Evolutionary conservation across 2,329 filamentous ascomycete genomes (phyloP).

Genomic region (Dryadomyces quercus-mongolicae): DNA sequence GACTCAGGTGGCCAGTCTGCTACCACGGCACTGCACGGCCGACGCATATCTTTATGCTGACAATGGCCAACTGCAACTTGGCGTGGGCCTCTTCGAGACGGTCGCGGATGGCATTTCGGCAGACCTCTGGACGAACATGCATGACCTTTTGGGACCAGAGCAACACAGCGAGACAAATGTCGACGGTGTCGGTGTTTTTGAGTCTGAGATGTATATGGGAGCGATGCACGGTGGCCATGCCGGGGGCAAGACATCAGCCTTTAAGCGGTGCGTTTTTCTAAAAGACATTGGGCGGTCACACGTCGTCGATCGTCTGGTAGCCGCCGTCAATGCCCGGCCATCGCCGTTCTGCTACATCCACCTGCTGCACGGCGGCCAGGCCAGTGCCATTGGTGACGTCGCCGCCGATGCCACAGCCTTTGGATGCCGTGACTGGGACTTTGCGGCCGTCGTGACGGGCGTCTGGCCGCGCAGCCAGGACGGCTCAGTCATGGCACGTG

Average conservation of each 20-base stretch:
- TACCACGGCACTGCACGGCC: constrained; percentile 31
- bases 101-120: constrained; percentile 4
- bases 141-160: not conserved
- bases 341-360: constrained; percentile 47
- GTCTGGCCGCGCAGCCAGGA: constrained; percentile 46
- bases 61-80: constrained; percentile 30
- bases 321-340: constrained; percentile 34
- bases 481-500: constrained; percentile 24
- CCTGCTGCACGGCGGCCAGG: constrained; percentile 46
- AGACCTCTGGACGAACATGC: too few species aligned
- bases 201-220: constrained; percentile 49
- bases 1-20: constrained; percentile 22
- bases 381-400: constrained; percentile 32
- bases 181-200: constrained; percentile 39
- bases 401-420: constrained; percentile 39
- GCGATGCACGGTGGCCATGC: constrained; percentile 46
- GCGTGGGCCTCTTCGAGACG: constrained; percentile 36
- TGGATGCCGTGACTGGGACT: constrained; percentile 51
- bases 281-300: constrained; percentile 27
- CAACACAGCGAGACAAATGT: constrained; percentile 15
- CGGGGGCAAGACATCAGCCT: constrained; percentile 47
- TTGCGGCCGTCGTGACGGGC: constrained; percentile 51
- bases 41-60: constrained; percentile 46
- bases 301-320: constrained; percentile 25
- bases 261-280: constrained; percentile 53